Evolutionary conservation across 1,284 basidiomycete species (phyloP), one percentile per base, ranked within the genome.

Genomic region (Moniliella sp.): DNA sequence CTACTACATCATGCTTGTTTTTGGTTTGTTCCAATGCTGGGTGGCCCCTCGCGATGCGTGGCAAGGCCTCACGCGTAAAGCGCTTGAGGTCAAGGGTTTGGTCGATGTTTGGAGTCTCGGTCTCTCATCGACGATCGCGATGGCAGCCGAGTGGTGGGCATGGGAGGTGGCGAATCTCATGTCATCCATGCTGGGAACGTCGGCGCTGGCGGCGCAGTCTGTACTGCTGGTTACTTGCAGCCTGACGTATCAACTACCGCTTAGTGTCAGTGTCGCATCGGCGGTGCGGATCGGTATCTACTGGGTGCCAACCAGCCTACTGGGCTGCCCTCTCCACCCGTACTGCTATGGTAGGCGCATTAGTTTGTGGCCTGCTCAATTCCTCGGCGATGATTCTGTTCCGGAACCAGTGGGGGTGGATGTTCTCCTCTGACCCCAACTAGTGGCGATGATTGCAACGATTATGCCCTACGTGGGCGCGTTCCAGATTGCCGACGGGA

Each of bases 71-170:
- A 70, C 71, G 0, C 63, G 66, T 17, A 34, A 41, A 2, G 52
- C 50, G 2, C 50, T 46, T 33, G n/a, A n/a, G n/a, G n/a, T n/a
- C n/a, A n/a, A n/a, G n/a, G n/a, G n/a, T n/a, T n/a, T n/a, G n/a
- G n/a, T n/a, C n/a, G n/a, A n/a, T n/a, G 42, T 45, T 15, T 37
- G 33, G 38, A 37, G 25, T 16, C 42, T 57, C 18, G 54, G 54
- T 10, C 38, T 49, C 15, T 44, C 46, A 1, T 46, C 48, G 17
- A 46, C 48, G 36, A 64, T 93, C 5, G 82, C 79, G 4, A 56
- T 69, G 5, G 78, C 76, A 1, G 72, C 71, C 5, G 81, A 86
- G 56, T 86, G 81, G 82, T 84, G 80, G 79, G 74, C 75, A 21
- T 84, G 81, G 81, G 80, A 84, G n/a, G n/a, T n/a, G n/a, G 23